phyloP scores from a whole-genome alignment of 2,329 filamentous ascomycete species.

The Coniochaeta prunicola region DNA sequence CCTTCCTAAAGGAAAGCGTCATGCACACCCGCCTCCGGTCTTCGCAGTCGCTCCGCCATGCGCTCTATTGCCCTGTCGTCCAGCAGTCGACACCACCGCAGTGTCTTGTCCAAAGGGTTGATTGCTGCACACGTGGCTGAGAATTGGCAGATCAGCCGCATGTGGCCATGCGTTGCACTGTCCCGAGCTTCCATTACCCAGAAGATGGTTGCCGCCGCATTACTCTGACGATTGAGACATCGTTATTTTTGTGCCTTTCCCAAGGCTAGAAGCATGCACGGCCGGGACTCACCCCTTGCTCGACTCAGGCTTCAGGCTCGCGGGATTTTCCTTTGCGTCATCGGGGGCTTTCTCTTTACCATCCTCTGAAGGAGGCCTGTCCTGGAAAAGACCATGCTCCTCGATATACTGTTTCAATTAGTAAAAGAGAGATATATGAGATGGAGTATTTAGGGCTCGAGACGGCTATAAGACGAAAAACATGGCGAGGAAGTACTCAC shows the following conservation, averaged over 20 bases:
- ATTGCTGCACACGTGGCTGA: neutral
- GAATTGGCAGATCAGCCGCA: neutral
- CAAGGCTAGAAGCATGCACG: neutral
- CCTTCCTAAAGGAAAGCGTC: neutral
- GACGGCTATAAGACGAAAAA: conserved; percentile 3
- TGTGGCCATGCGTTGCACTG: neutral
- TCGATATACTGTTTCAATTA: conserved; percentile 59
- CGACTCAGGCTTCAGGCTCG: neutral
- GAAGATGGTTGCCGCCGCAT: neutral
- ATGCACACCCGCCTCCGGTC: neutral
- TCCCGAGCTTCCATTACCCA: neutral
- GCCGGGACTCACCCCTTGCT: neutral
- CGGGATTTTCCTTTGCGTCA: neutral
- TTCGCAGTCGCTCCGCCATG: neutral
- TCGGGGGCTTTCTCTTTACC: neutral
- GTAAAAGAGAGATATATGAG: no score
- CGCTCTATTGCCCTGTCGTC: neutral
- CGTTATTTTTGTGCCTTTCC: neutral
- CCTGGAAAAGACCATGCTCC: conserved; percentile 57
- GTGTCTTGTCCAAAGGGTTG: neutral
- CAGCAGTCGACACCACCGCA: neutral
- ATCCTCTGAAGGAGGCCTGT: conserved; percentile 18
- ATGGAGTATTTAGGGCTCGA: no score
- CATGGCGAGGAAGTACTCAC: neutral
- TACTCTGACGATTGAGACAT: neutral